Evolutionary conservation across 208 protist species (phyloP), one percentile per base, ranked within the genome.

Genomic region (Leishmania major): DNA sequence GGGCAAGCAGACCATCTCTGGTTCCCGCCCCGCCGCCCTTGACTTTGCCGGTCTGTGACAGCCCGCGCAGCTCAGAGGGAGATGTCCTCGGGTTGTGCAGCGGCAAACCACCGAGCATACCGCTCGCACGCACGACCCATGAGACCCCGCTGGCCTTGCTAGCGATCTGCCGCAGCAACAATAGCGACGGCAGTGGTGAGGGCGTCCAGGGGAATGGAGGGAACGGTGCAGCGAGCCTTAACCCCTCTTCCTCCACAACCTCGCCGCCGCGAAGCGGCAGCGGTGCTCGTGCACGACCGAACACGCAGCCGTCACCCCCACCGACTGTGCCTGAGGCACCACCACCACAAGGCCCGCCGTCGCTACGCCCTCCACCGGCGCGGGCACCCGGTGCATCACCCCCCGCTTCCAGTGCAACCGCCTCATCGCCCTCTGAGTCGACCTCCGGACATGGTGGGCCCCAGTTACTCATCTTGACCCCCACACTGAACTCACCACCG

Each of bases 131-230:
- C 31, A 37, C 17, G n/a, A 51, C 47, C 47, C 71, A 77, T 35
- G 55, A 77, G 40, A 84, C 70, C 6, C 81, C 70, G n/a, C 81
- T 84, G 1, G 70, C 81, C 1, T 25, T 84, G 17, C 43, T 80
- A 60, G 76, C 59, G 22, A 47, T 1, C 43, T 77, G 55, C 43
- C 67, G 55, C 25, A 31, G 35, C 35, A 77, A 53, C 22, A 77
- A 47, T 72, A 78, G 81, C 67, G n/a, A 55, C 70, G 55, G 70
- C 25, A 45, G 47, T 59, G 47, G 47, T 69, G 47, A 43, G 59
- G 62, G 1, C 49, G 19, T 25, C 78, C 57, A 35, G 37, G 78
- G 3, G 55, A 28, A 6, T 31, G 28, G 22, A 53, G 31, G 28
- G 8, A 53, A 37, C 13, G 3, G 5, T 19, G 28, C 35, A 55